phyloP scores from a whole-genome alignment of 305 asterid genomes.

The Ajuga reptans region DNA sequence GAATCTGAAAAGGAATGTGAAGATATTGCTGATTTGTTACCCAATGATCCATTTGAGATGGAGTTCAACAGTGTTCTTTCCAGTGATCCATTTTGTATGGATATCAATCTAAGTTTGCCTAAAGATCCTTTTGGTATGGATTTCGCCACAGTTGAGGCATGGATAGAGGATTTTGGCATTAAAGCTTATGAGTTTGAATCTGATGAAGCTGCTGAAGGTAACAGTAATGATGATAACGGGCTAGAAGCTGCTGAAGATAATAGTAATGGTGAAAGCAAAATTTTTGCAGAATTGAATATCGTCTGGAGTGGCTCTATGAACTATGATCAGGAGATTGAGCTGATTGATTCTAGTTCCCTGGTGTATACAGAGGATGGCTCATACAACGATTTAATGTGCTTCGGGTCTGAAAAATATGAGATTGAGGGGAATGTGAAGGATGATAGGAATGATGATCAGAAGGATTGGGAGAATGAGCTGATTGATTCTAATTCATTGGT shows the following conservation, averaged over 20 bases:
- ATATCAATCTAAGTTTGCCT: constrained; percentile 36
- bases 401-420: constrained; percentile 40
- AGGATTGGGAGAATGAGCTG: constrained; percentile 23
- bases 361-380: constrained; percentile 24
- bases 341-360: constrained; percentile 17
- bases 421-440: constrained; percentile 23
- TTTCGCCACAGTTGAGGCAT: constrained; percentile 31
- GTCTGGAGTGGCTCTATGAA: constrained; percentile 31
- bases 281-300: constrained; percentile 32
- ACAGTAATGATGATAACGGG: background rate
- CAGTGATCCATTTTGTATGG: constrained; percentile 23
- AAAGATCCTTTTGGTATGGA: constrained; percentile 65
- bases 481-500: constrained; percentile 18
- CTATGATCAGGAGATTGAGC: constrained; percentile 23
- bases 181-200: constrained; percentile 28
- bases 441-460: constrained; percentile 21
- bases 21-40: constrained; percentile 53
- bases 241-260: background rate
- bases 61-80: constrained; percentile 20
- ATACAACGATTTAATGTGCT: constrained; percentile 35
- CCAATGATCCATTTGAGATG: constrained; percentile 39
- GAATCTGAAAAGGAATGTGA: constrained; percentile 30
- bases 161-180: constrained; percentile 43
- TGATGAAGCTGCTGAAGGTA: constrained; percentile 18
- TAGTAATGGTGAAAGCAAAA: no score